Evolutionary conservation across 176 grass and related monocot species (phyloP).

Genomic region (Otatea glauca): DNA sequence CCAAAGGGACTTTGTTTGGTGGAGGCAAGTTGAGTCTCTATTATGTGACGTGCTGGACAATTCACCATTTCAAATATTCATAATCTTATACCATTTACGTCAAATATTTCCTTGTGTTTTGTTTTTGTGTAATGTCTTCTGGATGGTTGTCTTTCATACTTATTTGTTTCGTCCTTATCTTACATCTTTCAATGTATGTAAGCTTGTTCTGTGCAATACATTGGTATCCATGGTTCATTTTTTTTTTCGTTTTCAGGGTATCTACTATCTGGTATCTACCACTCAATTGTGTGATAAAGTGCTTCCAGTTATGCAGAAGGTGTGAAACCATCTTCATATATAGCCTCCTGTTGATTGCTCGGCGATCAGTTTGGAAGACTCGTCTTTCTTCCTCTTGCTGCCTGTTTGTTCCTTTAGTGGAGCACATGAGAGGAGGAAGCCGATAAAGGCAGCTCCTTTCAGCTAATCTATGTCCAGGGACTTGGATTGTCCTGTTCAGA

Average conservation of each 20-base stretch:
- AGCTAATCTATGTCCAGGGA: constrained; percentile 70
- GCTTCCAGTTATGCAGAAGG: constrained; percentile 31
- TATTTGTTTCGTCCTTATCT: not conserved
- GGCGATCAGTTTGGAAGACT: constrained; percentile 14
- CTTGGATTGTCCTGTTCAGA: constrained; percentile 89
- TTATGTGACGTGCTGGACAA: not conserved
- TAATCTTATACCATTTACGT: not conserved
- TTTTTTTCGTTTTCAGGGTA: constrained; percentile 15
- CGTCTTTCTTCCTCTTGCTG: constrained; percentile 31
- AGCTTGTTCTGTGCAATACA: constrained; percentile 18
- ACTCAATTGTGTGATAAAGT: constrained; percentile 11
- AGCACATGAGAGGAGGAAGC: constrained; percentile 47
- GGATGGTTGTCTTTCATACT: not conserved
- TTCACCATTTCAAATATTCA: not conserved
- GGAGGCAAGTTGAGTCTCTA: constrained; percentile 4
- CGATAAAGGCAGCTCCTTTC: constrained; percentile 41
- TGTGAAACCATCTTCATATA: constrained; percentile 29
- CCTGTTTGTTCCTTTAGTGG: constrained; percentile 38
- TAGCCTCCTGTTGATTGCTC: constrained; percentile 29
- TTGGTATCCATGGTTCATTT: constrained; percentile 21
- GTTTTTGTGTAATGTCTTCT: not conserved
- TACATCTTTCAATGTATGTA: constrained; percentile 1
- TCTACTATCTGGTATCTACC: constrained; percentile 22
- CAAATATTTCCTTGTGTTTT: constrained; percentile 9
- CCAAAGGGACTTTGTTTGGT: constrained; percentile 2